phyloP scores from a whole-genome alignment of 805 yeast species.

The Saturnispora serradocipensis region DNA sequence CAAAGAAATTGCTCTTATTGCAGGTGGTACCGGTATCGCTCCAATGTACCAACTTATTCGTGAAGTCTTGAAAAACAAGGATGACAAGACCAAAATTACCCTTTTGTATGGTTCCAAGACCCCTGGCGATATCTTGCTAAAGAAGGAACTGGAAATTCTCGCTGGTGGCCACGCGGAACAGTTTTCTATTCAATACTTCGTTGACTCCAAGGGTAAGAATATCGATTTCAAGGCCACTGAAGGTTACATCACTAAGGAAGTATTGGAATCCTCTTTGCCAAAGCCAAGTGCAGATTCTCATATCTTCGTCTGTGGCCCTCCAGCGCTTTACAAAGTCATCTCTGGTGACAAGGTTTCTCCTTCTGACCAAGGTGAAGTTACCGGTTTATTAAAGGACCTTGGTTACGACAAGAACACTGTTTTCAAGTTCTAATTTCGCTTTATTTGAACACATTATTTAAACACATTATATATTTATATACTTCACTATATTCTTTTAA shows the following conservation, averaged over 20 bases:
- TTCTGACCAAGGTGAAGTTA: constrained; percentile 87
- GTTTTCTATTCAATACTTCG: constrained; percentile 68
- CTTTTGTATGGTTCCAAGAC: constrained; percentile 74
- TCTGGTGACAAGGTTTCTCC: constrained; percentile 84
- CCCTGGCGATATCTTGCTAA: constrained; percentile 72
- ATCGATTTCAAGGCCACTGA: constrained; percentile 44
- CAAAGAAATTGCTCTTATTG: constrained; percentile 71
- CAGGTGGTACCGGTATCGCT: constrained; percentile 96
- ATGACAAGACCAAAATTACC: constrained; percentile 81
- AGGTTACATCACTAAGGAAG: constrained; percentile 77
- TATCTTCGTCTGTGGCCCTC: constrained; percentile 93
- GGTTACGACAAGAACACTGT: constrained; percentile 85
- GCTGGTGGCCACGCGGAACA: constrained; percentile 67
- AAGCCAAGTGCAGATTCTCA: constrained; percentile 55
- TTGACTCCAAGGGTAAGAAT: constrained; percentile 44
- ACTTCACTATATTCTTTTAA: not conserved
- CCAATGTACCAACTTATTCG: constrained; percentile 86
- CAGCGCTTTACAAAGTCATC: constrained; percentile 76
- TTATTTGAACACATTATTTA: not conserved
- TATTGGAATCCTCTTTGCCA: constrained; percentile 51
- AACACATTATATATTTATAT: constrained; percentile 2
- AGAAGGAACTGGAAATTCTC: constrained; percentile 62
- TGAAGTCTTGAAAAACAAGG: constrained; percentile 67
- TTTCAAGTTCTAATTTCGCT: constrained; percentile 58
- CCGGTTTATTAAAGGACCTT: constrained; percentile 79